Percentiles rank a stretch among this genome's conserved stretches.
Conservation (phyloP, 148 eudicot species). For the Chenopodium formosanum region DNA sequence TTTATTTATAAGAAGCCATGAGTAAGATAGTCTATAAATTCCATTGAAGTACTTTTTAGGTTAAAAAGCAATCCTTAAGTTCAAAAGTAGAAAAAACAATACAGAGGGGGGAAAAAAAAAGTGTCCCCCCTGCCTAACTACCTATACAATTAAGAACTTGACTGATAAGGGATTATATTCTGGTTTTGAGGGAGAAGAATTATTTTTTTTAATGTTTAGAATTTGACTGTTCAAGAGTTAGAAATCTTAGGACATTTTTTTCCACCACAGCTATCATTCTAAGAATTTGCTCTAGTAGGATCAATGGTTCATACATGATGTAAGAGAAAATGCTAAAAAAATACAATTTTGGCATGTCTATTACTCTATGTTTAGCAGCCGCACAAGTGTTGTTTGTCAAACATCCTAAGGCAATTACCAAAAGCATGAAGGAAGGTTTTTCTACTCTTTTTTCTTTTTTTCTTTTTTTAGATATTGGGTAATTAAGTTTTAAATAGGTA, state of each 20-base stretch:
- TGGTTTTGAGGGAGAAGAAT: neutral
- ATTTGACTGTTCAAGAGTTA: neutral
- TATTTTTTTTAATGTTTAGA: no score
- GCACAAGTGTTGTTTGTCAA: neutral
- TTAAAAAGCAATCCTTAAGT: neutral
- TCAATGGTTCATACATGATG: neutral
- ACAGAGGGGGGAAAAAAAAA: neutral
- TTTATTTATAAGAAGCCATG: neutral
- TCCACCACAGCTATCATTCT: neutral
- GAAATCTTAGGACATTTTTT: no score
- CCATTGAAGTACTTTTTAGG: neutral
- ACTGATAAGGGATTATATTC: neutral
- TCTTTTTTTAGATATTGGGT: no score
- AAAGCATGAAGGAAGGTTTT: neutral
- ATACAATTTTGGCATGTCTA: neutral
- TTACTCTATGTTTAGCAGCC: neutral
- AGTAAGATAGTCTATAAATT: no score
- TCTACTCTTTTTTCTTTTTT: no score
- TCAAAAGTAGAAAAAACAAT: neutral
- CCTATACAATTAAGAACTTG: neutral
- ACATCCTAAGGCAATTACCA: neutral
- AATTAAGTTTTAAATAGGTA: no score
- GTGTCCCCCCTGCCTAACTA: neutral
- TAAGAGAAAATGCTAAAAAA: neutral
- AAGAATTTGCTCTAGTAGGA: neutral